Percentiles rank a stretch among this genome's conserved stretches.
phyloP scores from a whole-genome alignment of 306 rosid species.

The Cicer arietinum region DNA sequence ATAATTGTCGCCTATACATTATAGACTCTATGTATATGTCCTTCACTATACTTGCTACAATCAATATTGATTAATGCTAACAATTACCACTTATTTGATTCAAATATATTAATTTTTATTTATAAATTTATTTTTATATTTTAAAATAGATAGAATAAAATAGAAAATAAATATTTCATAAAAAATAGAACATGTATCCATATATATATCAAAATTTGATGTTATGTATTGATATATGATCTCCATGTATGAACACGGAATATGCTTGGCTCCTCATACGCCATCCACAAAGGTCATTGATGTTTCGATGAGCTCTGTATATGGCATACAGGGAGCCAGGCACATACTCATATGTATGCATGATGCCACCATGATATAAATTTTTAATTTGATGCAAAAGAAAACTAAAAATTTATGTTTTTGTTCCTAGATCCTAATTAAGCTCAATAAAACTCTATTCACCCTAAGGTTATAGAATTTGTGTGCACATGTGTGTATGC shows the following conservation, averaged over 20 bases:
- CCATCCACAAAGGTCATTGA: conserved; percentile 54
- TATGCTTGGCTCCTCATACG: conserved; percentile 77
- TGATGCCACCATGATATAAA: not conserved
- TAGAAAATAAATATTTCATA: not conserved
- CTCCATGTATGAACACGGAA: conserved; percentile 49
- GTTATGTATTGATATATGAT: not conserved
- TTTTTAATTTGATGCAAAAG: not conserved
- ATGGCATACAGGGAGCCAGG: conserved; percentile 73
- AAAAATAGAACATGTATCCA: too few relatives aligned
- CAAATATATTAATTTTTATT: too few relatives aligned
- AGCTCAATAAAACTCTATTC: not conserved
- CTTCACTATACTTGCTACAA: not conserved
- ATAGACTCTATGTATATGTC: conserved; percentile 14
- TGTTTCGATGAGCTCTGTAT: conserved; percentile 47
- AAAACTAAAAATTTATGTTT: not conserved
- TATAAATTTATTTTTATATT: too few relatives aligned
- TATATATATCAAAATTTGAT: not conserved
- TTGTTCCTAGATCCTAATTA: not conserved
- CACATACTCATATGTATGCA: conserved; percentile 51
- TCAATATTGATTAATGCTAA: conserved; percentile 6
- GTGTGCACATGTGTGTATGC: not conserved
- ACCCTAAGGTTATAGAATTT: not conserved
- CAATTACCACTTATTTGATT: not conserved
- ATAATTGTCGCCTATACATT: conserved; percentile 35
- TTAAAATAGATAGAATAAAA: not conserved